Evolutionary conservation across 177 flowering plant species (phyloP).

Genomic region (Vitis hybrid): DNA sequence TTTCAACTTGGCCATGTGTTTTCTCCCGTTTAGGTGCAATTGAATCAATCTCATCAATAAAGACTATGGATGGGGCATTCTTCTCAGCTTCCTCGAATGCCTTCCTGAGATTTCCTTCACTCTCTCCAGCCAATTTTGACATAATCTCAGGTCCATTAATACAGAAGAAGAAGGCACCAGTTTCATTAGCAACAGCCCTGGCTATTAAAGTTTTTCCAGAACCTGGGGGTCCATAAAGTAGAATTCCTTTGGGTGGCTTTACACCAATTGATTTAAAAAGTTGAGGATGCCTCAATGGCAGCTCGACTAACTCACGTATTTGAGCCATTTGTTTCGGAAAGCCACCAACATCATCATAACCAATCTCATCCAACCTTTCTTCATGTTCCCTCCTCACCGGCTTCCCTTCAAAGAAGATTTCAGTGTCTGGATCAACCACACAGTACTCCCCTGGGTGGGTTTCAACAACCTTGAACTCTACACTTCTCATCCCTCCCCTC

Average conservation of each 20-base stretch:
- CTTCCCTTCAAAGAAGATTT: constrained; percentile 56
- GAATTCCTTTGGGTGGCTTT: constrained; percentile 49
- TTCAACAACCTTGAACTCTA: constrained; percentile 54
- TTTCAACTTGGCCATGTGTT: constrained; percentile 49
- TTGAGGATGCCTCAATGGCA: constrained; percentile 54
- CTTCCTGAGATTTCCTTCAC: constrained; percentile 53
- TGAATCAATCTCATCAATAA: constrained; percentile 55
- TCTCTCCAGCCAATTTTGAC: constrained; percentile 58
- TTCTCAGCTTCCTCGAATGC: constrained; percentile 61
- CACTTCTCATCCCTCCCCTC: constrained; percentile 50
- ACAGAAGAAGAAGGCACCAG: constrained; percentile 58
- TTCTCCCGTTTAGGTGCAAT: constrained; percentile 49
- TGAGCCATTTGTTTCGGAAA: constrained; percentile 59
- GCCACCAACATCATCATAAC: constrained; percentile 60
- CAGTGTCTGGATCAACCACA: constrained; percentile 58
- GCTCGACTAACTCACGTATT: constrained; percentile 53
- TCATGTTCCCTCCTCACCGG: constrained; percentile 51
- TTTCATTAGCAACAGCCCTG: constrained; percentile 54
- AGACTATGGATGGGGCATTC: constrained; percentile 48
- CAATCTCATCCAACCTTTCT: constrained; percentile 47
- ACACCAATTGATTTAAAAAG: constrained; percentile 55
- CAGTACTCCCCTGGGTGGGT: constrained; percentile 52
- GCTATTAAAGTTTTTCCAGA: constrained; percentile 54
- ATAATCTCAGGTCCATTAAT: constrained; percentile 52
- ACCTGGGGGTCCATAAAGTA: constrained; percentile 57